Evolutionary conservation across 108 stramenopile genomes (phyloP).

Genomic region (Pseudonitzschia delicatissima): DNA sequence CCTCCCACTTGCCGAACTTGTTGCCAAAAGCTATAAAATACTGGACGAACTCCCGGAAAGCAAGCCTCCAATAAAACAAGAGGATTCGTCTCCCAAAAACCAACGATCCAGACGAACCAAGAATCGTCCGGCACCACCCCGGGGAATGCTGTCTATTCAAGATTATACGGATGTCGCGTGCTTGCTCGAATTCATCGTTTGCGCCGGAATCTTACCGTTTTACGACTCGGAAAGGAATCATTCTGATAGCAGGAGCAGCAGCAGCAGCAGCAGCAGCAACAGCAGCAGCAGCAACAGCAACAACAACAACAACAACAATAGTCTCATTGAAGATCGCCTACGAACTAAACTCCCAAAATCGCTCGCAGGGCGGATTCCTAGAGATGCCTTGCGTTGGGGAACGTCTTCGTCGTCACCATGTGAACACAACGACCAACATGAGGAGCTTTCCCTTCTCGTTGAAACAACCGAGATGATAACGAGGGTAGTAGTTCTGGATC

Average conservation of each 20-base stretch:
- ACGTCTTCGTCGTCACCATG: constrained; percentile 2
- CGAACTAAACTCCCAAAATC: constrained; percentile 57
- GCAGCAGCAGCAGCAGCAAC: constrained; percentile 27
- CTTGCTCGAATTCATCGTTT: constrained; percentile 66
- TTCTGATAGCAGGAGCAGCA: background rate
- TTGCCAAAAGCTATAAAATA: constrained; percentile 15
- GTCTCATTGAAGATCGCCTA: constrained; percentile 30
- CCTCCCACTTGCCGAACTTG: background rate
- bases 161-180: constrained; percentile 84
- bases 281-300: background rate
- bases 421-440: background rate
- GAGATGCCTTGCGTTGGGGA: constrained; percentile 44
- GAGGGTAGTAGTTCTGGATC: constrained; percentile 70
- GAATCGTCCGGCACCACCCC: constrained; percentile 55
- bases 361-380: constrained; percentile 67
- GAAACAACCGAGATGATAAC: constrained; percentile 9
- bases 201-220: constrained; percentile 53
- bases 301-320: background rate
- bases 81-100: background rate
- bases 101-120: background rate
- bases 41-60: constrained; percentile 8
- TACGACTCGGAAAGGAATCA: background rate
- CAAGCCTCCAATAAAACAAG: background rate
- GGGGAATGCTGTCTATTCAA: constrained; percentile 74
- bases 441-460: background rate